A percentile compares a stretch with the other conserved stretches of the same genome.
These are phyloP conservation scores for Aaosphaeria arxii DNA, from an alignment of 2,329 filamentous ascomycete species.

Conservation along the genomic window DNA sequence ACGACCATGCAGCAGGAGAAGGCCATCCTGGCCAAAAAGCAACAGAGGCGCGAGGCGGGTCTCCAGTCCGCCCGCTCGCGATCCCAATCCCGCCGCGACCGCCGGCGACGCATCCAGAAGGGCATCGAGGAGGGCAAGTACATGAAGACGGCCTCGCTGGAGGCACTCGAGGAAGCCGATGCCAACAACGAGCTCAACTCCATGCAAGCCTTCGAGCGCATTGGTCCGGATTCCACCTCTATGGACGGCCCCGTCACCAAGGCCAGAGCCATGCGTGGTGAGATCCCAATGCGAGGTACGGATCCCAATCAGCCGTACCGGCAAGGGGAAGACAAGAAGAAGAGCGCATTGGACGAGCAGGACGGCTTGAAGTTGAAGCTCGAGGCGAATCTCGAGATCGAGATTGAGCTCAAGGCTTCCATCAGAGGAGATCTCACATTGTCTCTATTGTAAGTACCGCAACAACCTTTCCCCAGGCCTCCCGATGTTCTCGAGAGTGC, in stretches of 20 bases:
- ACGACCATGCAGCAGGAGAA: slow-evolving; percentile 48
- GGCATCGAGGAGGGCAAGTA: slow-evolving; percentile 47
- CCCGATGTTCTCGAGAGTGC: background rate
- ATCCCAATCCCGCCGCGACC: slow-evolving; percentile 46
- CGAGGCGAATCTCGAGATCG: slow-evolving; percentile 77
- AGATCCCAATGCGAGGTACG: slow-evolving; percentile 53
- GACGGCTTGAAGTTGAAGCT: slow-evolving; percentile 70
- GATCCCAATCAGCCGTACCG: slow-evolving; percentile 50
- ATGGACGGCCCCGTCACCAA: slow-evolving; percentile 58
- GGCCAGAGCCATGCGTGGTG: slow-evolving; percentile 52
- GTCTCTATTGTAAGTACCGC: slow-evolving; percentile 66
- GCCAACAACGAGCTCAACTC: slow-evolving; percentile 47
- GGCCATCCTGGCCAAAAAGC: slow-evolving; percentile 41
- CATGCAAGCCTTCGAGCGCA: slow-evolving; percentile 54
- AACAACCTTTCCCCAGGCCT: background rate
- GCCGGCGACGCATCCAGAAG: slow-evolving; percentile 46
- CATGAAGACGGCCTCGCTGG: slow-evolving; percentile 50
- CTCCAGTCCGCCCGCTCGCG: slow-evolving; percentile 45
- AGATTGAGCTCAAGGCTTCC: slow-evolving; percentile 81
- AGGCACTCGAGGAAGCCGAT: slow-evolving; percentile 51
- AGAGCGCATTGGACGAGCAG: slow-evolving; percentile 47
- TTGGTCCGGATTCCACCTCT: slow-evolving; percentile 53
- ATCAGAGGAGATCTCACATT: slow-evolving; percentile 82
- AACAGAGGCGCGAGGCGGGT: slow-evolving; percentile 34
- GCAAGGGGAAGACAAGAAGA: slow-evolving; percentile 42